These are phyloP conservation scores for Lecanoromycetidae sp. DNA, from an alignment of 2,329 filamentous ascomycete species.

Conservation along the genomic window DNA sequence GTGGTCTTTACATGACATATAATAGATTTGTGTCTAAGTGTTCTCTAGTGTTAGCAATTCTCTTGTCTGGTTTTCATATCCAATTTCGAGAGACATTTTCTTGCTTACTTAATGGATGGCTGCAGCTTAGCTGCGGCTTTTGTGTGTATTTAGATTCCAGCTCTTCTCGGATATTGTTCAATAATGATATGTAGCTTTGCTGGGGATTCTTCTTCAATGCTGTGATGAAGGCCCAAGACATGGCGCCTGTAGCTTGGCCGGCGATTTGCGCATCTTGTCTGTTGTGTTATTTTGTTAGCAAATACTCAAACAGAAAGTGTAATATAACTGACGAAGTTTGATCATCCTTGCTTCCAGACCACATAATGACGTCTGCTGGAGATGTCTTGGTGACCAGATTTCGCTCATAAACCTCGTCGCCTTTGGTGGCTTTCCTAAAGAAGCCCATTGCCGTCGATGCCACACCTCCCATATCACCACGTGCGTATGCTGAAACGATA, in stretches of 20 bases:
- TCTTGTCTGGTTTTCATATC: no score
- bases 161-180: conserved; percentile 91
- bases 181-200: conserved; percentile 88
- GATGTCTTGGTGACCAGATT: conserved; percentile 83
- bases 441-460: conserved; percentile 68
- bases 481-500: conserved; percentile 64
- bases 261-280: conserved; percentile 84
- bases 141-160: conserved; percentile 77
- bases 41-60: no score
- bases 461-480: conserved; percentile 73
- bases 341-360: conserved; percentile 89
- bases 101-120: conserved; percentile 74
- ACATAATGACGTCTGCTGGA: conserved; percentile 93
- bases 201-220: conserved; percentile 85
- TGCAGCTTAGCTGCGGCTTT: conserved; percentile 92
- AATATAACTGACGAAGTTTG: conserved; percentile 67
- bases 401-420: conserved; percentile 66
- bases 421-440: conserved; percentile 74
- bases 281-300: conserved; percentile 5
- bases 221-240: conserved; percentile 94
- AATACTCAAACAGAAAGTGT: background rate
- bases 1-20: conserved; percentile 16
- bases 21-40: conserved; percentile 18
- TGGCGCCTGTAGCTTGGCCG: conserved; percentile 84
- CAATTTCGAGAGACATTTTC: no score